phyloP scores from a whole-genome alignment of 83 land plant genomes.

The Diphasiastrum complanatum region DNA sequence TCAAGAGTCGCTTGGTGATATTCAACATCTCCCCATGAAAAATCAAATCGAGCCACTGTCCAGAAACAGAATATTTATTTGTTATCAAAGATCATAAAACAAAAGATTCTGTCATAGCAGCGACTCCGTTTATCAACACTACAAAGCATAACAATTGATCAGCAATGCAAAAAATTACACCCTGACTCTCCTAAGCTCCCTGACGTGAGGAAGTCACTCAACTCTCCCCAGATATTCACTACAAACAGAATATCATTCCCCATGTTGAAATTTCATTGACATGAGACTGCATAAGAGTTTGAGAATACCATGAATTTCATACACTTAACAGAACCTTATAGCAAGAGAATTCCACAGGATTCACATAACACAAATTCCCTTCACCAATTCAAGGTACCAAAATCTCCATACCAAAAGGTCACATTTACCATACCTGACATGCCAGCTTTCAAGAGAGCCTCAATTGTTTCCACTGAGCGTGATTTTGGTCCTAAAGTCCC shows the following conservation, averaged over 20 bases:
- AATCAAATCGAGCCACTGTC: constrained; percentile 83
- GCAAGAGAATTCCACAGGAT: neutral
- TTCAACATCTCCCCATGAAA: constrained; percentile 70
- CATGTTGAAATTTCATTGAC: neutral
- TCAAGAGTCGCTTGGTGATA: constrained; percentile 86
- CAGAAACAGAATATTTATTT: neutral
- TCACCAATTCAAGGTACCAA: neutral
- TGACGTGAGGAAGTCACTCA: too few relatives aligned
- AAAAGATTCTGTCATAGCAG: too few relatives aligned
- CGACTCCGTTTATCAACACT: too few relatives aligned
- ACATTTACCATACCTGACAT: constrained; percentile 25
- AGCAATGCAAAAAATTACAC: neutral
- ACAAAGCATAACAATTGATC: neutral
- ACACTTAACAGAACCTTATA: neutral
- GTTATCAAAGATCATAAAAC: neutral
- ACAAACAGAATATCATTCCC: too few relatives aligned
- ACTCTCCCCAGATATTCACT: constrained; percentile 7
- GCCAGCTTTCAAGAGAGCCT: constrained; percentile 30
- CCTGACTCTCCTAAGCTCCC: neutral
- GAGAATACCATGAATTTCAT: neutral
- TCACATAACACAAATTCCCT: neutral
- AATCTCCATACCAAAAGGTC: neutral
- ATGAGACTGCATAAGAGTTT: neutral
- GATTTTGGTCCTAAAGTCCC: constrained; percentile 20
- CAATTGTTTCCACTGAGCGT: constrained; percentile 19